Evolutionary conservation across 2,329 filamentous ascomycete genomes (phyloP).

Genomic region (Biscogniauxia mediterranea): DNA sequence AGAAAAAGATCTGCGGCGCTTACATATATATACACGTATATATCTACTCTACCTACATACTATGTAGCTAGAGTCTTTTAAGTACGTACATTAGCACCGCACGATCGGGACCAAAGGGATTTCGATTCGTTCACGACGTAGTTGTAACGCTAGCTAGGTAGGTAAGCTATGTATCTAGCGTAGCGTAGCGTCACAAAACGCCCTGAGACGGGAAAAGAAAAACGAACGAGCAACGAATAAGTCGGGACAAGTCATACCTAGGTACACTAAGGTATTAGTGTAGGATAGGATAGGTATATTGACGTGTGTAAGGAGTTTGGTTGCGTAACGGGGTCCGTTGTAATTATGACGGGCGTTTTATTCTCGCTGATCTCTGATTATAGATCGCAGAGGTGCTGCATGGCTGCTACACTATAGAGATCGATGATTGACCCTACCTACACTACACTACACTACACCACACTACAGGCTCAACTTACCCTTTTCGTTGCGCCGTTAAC

Average conservation of each 20-base stretch:
- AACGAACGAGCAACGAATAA: background rate
- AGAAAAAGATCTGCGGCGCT: background rate
- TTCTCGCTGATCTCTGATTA: background rate
- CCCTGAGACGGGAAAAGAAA: background rate
- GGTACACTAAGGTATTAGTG: too few relatives aligned
- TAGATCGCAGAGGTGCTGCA: background rate
- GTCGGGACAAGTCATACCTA: too few relatives aligned
- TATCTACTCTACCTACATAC: too few relatives aligned
- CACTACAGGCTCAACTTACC: too few relatives aligned
- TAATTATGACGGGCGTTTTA: background rate
- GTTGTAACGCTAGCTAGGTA: too few relatives aligned
- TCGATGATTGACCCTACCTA: background rate
- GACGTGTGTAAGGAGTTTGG: background rate
- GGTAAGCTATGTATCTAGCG: too few relatives aligned
- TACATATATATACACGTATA: too few relatives aligned
- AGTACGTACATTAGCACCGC: background rate
- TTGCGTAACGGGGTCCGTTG: background rate
- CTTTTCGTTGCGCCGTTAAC: too few relatives aligned
- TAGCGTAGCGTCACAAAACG: background rate
- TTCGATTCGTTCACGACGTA: too few relatives aligned
- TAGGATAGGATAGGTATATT: too few relatives aligned
- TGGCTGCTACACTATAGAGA: background rate
- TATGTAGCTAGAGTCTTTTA: background rate
- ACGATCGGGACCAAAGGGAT: too few relatives aligned
- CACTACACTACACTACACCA: too few relatives aligned